Base-by-base conservation (phyloP, 257 asterid species). In the Eustoma russellianum region DNA sequence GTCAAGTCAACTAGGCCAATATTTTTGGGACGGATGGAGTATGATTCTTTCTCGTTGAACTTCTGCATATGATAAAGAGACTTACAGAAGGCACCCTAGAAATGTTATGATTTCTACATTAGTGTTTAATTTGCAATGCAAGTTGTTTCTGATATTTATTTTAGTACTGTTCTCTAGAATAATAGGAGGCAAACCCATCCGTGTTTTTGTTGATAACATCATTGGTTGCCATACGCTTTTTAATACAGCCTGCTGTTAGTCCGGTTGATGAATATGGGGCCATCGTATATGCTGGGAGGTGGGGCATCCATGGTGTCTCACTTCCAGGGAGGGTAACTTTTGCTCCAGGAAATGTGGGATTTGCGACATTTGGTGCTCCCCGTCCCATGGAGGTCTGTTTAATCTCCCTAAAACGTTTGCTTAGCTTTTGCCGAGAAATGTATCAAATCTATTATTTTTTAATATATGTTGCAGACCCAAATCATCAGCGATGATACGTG, bases 251-350 rank as follows among this genome's bases (percentile, higher is more conserved):
- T 73, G 65, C 77, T 52, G 84, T 91, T 70, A 71, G 75, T 66
- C 79, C 77, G 50, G 64, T 87, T 53, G 95, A 91, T 79, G 98
- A 91, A 72, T 84, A 84, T 53, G 98, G 96, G 19, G 92, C 94
- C 56, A 79, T 91, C 33, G 40, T 87, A 51, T 68, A 82, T 70
- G 88, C 85, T 34, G 98, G 98, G 71, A 82, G 96, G 50, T 91
- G 98, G 98, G 98, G 96, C 53, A 59, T 84, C 65, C 88, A 79
- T 46, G 98, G 98, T 19, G 78, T 88, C 66, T 84, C 96, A 19
- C 86, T 91, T 70, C 98, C 98, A 41, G 98, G 98, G 72, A 91
- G 96, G 74, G 95, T 84, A 54, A 91, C 98, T 17, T 91, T 87
- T 77, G 89, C 96, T 48, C 98, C 98, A 46, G 98, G 98, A 60